phyloP scores from a whole-genome alignment of 805 yeast genomes.

The Hanseniaspora clermontiae region DNA sequence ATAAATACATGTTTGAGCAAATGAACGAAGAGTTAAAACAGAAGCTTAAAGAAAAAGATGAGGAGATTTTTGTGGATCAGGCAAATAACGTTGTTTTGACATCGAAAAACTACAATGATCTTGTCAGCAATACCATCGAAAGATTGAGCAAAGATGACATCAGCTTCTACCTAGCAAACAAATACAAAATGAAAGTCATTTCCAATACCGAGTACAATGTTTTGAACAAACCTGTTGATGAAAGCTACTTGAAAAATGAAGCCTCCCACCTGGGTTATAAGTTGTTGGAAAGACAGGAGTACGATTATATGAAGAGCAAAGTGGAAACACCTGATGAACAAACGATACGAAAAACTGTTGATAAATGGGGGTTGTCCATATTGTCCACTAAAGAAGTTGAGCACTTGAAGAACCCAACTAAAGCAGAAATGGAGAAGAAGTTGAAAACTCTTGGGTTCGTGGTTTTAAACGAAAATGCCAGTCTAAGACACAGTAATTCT shows the following conservation, averaged over 20 bases:
- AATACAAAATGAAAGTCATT: conserved; percentile 19
- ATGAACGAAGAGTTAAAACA: conserved; percentile 17
- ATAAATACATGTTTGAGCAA: conserved; percentile 21
- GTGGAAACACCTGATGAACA: conserved; percentile 21
- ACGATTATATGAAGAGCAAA: conserved; percentile 16
- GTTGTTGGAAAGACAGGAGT: conserved; percentile 24
- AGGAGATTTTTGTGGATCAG: conserved; percentile 11
- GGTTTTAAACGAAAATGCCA: conserved; percentile 19
- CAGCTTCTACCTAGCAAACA: conserved; percentile 16
- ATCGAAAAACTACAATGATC: conserved; percentile 13
- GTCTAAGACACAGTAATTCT: neutral
- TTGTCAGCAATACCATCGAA: conserved; percentile 13
- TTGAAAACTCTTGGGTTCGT: conserved; percentile 25
- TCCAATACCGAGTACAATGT: conserved; percentile 22
- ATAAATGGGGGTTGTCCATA: conserved; percentile 18
- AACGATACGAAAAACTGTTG: conserved; percentile 17
- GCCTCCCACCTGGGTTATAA: conserved; percentile 21
- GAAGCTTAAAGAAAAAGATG: conserved; percentile 17
- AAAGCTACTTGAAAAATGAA: conserved; percentile 18
- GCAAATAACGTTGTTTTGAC: conserved; percentile 21
- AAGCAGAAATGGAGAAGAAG: conserved; percentile 23
- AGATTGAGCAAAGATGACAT: conserved; percentile 18
- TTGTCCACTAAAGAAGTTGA: conserved; percentile 22
- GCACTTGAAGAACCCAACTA: conserved; percentile 20
- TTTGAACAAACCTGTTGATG: conserved; percentile 16